phyloP scores from a whole-genome alignment of 108 stramenopile species.

The Stephanodiscus minutulus region DNA sequence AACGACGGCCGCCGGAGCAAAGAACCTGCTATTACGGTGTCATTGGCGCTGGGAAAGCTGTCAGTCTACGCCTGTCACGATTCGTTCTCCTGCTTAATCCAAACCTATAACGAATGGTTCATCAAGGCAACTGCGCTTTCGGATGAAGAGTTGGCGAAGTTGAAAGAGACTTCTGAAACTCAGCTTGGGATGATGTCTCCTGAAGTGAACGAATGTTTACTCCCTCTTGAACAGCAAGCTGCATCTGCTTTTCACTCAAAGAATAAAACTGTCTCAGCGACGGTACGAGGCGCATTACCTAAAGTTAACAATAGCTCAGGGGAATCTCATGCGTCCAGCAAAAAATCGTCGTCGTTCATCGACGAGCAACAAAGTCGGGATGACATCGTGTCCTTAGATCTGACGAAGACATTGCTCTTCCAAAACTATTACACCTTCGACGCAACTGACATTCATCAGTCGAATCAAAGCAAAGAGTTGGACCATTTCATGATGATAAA shows the following conservation, averaged over 20 bases:
- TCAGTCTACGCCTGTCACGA: constrained; percentile 71
- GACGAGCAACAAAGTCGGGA: constrained; percentile 20
- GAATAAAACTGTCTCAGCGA: neutral
- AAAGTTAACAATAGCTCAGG: neutral
- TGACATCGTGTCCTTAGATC: constrained; percentile 30
- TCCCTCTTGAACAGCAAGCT: neutral
- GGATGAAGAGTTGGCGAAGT: constrained; percentile 44
- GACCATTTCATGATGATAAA: neutral
- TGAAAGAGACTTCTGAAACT: constrained; percentile 30
- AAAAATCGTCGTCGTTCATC: neutral
- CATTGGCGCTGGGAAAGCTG: constrained; percentile 58
- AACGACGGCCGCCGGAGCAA: constrained; percentile 5
- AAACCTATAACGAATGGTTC: constrained; percentile 65
- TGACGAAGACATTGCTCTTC: constrained; percentile 46
- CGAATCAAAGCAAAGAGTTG: neutral
- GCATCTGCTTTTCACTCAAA: constrained; percentile 3
- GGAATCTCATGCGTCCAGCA: neutral
- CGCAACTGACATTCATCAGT: constrained; percentile 5
- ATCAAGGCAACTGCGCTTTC: constrained; percentile 56
- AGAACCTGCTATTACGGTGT: constrained; percentile 51
- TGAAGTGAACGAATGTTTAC: neutral
- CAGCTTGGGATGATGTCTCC: neutral
- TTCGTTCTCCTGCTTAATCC: constrained; percentile 74
- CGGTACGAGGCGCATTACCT: neutral
- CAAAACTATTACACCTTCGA: constrained; percentile 56